phyloP scores from a whole-genome alignment of 768 basidiomycete species.

The Boletus barrowsii region DNA sequence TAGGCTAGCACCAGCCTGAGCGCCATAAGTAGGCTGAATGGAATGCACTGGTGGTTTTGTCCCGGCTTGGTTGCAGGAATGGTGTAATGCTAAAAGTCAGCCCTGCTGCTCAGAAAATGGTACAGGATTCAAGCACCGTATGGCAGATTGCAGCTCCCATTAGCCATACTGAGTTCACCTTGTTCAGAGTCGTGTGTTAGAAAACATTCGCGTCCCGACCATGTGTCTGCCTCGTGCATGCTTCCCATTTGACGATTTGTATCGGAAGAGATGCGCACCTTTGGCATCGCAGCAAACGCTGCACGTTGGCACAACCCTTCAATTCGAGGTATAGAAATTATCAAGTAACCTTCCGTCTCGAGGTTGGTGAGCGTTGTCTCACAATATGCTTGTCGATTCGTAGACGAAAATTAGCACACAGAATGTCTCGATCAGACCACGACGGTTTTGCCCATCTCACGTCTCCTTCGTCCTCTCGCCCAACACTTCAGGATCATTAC shows the following conservation, averaged over 20 bases:
- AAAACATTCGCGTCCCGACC: neutral
- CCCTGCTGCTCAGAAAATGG: too few species aligned
- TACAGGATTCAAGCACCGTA: too few species aligned
- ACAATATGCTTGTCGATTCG: neutral
- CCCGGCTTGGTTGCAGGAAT: too few species aligned
- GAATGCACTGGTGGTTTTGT: too few species aligned
- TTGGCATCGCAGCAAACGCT: neutral
- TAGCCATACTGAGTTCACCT: too few species aligned
- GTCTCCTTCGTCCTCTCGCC: slow-evolving; percentile 10
- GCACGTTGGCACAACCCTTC: neutral
- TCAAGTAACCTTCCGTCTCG: neutral
- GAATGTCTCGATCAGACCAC: slow-evolving; percentile 21
- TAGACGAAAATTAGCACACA: slow-evolving; percentile 1
- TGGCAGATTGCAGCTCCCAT: too few species aligned
- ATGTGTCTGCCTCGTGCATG: slow-evolving; percentile 24
- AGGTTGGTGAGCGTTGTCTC: slow-evolving; percentile 9
- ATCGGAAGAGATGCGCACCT: neutral
- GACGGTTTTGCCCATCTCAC: slow-evolving; percentile 3
- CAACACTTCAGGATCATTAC: neutral
- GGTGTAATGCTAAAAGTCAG: too few species aligned
- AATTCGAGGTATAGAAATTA: neutral
- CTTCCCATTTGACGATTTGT: slow-evolving; percentile 1
- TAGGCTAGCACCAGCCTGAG: too few species aligned
- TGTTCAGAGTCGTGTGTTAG: too few species aligned
- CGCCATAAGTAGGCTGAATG: too few species aligned